phyloP scores from a whole-genome alignment of 2,329 filamentous ascomycete genomes.

The Aureobasidium lini region DNA sequence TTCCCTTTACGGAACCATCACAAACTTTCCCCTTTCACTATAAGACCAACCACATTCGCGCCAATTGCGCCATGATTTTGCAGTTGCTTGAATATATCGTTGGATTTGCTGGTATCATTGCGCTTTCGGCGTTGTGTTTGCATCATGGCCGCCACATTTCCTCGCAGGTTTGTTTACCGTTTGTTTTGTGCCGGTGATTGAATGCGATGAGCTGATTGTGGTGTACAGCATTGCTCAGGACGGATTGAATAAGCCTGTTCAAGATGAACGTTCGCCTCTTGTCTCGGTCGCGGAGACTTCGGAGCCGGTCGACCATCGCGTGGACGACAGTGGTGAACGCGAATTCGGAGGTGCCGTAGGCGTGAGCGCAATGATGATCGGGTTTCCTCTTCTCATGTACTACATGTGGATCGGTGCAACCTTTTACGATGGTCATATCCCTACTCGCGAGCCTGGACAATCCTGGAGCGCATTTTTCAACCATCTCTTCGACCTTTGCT shows the following conservation, averaged over 20 bases:
- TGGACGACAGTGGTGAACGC: constrained; percentile 26
- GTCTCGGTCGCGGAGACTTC: neutral
- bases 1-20: neutral
- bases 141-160: constrained; percentile 8
- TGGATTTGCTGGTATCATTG: neutral
- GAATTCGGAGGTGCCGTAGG: constrained; percentile 83
- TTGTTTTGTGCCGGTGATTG: too few species aligned
- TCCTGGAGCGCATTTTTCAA: constrained; percentile 58
- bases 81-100: neutral
- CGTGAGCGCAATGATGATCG: constrained; percentile 70
- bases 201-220: too few species aligned
- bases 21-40: neutral
- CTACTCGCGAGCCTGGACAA: constrained; percentile 54
- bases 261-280: neutral
- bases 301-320: neutral
- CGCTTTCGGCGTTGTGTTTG: constrained; percentile 1
- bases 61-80: neutral
- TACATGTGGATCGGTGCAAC: constrained; percentile 95
- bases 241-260: neutral
- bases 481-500: constrained; percentile 62
- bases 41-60: neutral
- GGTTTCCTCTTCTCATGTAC: constrained; percentile 84
- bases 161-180: neutral
- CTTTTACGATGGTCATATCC: constrained; percentile 75
- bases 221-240: neutral